Evolutionary conservation across 805 yeast genomes (phyloP).

Genomic region (Candida maltosa): DNA sequence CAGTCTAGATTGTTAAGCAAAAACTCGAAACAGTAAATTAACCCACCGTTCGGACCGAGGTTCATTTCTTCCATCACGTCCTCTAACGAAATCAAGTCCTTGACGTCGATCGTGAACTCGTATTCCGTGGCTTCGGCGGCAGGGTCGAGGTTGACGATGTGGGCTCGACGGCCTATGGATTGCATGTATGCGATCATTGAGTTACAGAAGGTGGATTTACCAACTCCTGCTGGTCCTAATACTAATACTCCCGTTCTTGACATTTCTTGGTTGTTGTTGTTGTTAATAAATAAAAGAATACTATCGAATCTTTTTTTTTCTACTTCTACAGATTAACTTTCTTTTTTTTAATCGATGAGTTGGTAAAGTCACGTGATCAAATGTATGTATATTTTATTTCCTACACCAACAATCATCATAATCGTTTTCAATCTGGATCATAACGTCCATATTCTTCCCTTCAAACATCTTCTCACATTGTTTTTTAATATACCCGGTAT

Average conservation of each 20-base stretch:
- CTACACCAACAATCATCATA: conserved; percentile 71
- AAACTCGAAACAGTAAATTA: conserved; percentile 91
- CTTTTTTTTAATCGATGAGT: not conserved
- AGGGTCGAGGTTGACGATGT: conserved; percentile 92
- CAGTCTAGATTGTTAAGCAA: conserved; percentile 87
- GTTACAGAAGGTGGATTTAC: conserved; percentile 89
- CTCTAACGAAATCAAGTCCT: conserved; percentile 84
- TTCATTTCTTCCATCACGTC: conserved; percentile 95
- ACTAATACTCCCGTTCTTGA: conserved; percentile 93
- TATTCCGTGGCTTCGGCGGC: conserved; percentile 93
- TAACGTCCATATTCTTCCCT: conserved; percentile 46
- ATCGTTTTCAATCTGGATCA: conserved; percentile 68
- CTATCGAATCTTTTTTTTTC: not conserved
- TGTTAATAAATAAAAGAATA: not conserved
- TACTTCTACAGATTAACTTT: not conserved
- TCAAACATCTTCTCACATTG: conserved; percentile 57
- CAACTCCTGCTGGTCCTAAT: conserved; percentile 97
- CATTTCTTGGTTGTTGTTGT: conserved; percentile 60
- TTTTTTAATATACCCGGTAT: conserved; percentile 54
- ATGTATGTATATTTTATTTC: not conserved
- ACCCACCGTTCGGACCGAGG: conserved; percentile 92
- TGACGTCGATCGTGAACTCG: conserved; percentile 88
- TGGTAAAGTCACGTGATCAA: not conserved
- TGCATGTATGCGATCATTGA: conserved; percentile 85
- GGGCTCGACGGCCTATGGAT: conserved; percentile 87